Base-by-base conservation (phyloP, 1,284 basidiomycete species). In the Calocybe gambosa region DNA sequence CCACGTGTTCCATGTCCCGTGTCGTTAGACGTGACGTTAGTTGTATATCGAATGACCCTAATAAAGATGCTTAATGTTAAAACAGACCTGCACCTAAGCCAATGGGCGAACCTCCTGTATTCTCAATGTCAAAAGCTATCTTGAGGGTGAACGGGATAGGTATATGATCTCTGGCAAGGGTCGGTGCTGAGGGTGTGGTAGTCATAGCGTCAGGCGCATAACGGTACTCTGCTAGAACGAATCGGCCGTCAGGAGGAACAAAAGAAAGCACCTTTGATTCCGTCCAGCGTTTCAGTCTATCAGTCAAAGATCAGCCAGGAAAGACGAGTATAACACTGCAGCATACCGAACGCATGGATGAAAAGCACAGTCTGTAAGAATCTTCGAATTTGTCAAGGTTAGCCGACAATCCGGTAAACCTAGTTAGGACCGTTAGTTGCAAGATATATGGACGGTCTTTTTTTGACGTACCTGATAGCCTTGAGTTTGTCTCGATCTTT, bases 211-310 rank as follows among this genome's bases (percentile, higher is more conserved):
- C 67, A 10, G 77, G 70, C 13, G 69, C 65, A 57, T 84, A 85
- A 23, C 88, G 85, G 61, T 96, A 97, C 58, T 93, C 89, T 63
- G 89, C 80, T 21, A 97, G 72, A 33, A 80, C 79, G 66, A 97
- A 98, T 51, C 80, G 80, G 8, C 94, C 94, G 58, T 98, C 94
- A 1, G 94, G 94, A 2, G 94, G 94, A 36, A 98, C 83, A 62
- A 98, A 98, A 1, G 91, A 94, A 43, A 98, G 71, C 0, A 78
- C 70, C 54, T 81, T 83, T 58, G 91, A 86, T 41, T 84, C 80
- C 38, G 78, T 71, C 88, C 91, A 96, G 44, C 84, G 82, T 56
- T 81, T 80, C 42, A 93, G 71, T 28, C 91, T 92, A 53, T 35
- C 40, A 49, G 42, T 7, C 42, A 12, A n/a, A 9, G 38, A 21